Evolutionary conservation across 345 rosid species (phyloP).

Genomic region (Salix viminalis): DNA sequence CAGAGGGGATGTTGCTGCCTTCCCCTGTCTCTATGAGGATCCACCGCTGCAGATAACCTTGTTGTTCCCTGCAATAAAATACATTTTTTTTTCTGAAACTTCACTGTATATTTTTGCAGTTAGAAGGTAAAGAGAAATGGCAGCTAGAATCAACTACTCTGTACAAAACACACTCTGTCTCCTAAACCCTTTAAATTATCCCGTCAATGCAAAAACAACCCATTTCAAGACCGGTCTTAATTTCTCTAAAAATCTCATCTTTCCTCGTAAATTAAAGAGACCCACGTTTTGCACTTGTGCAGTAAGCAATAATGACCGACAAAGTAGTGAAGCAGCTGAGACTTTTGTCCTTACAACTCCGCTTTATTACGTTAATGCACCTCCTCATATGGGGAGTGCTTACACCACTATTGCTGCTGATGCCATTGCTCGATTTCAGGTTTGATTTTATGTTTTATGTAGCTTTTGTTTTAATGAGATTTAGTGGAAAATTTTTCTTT

Average conservation of each 20-base stretch:
- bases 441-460: slow-evolving; percentile 3
- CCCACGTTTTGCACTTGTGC: slow-evolving; percentile 43
- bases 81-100: too few species aligned
- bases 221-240: slow-evolving; percentile 37
- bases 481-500: background rate
- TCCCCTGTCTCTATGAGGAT: too few species aligned
- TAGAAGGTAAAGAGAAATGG: slow-evolving; percentile 38
- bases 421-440: slow-evolving; percentile 94
- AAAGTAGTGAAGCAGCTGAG: slow-evolving; percentile 18
- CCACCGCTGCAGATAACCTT: too few species aligned
- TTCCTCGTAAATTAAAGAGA: slow-evolving; percentile 29
- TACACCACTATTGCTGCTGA: slow-evolving; percentile 97
- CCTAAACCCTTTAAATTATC: slow-evolving; percentile 38
- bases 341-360: slow-evolving; percentile 87
- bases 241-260: slow-evolving; percentile 33
- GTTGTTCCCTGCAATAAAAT: too few species aligned
- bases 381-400: slow-evolving; percentile 99
- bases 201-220: slow-evolving; percentile 33
- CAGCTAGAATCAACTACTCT: slow-evolving; percentile 55
- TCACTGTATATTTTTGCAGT: too few species aligned
- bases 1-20: too few species aligned
- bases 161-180: slow-evolving; percentile 53
- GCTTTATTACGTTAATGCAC: slow-evolving; percentile 96
- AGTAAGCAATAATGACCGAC: slow-evolving; percentile 8
- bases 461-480: background rate